Percentiles rank a stretch among this genome's conserved stretches.
These are phyloP conservation scores for Arachis hypogaea DNA, from an alignment of 306 rosid genomes.

Conservation along the genomic window DNA sequence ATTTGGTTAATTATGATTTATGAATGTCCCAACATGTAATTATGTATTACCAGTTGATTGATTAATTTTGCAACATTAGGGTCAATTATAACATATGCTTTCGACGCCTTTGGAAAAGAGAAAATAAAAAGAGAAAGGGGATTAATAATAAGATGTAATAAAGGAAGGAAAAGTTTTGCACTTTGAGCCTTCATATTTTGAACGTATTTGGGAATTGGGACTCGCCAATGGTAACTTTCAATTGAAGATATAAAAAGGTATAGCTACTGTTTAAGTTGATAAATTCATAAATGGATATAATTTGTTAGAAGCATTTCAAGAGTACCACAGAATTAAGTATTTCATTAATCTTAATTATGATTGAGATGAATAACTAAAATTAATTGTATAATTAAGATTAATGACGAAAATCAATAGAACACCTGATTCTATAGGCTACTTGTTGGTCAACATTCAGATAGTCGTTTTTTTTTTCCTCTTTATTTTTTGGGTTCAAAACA, in stretches of 20 bases:
- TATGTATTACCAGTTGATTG: background rate
- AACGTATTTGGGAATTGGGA: conserved; percentile 8
- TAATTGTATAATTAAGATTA: too few relatives aligned
- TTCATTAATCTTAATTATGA: too few relatives aligned
- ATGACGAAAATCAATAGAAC: too few relatives aligned
- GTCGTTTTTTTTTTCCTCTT: too few relatives aligned
- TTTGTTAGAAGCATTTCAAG: too few relatives aligned
- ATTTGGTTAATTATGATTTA: conserved; percentile 5
- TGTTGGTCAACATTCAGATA: too few relatives aligned
- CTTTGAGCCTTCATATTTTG: background rate
- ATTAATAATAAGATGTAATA: background rate
- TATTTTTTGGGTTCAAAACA: too few relatives aligned
- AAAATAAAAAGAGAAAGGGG: background rate
- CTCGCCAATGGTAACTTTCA: background rate
- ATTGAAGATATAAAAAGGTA: background rate
- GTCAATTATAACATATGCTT: background rate
- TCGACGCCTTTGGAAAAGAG: conserved; percentile 17
- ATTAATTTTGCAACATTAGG: conserved; percentile 1
- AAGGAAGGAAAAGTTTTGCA: conserved; percentile 2
- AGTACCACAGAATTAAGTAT: too few relatives aligned
- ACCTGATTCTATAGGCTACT: too few relatives aligned
- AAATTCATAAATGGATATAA: background rate
- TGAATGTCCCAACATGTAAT: background rate
- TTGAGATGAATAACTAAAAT: too few relatives aligned
- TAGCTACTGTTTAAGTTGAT: background rate